Conservation (phyloP, 441 rosid species). For the Jatropha podagrica region DNA sequence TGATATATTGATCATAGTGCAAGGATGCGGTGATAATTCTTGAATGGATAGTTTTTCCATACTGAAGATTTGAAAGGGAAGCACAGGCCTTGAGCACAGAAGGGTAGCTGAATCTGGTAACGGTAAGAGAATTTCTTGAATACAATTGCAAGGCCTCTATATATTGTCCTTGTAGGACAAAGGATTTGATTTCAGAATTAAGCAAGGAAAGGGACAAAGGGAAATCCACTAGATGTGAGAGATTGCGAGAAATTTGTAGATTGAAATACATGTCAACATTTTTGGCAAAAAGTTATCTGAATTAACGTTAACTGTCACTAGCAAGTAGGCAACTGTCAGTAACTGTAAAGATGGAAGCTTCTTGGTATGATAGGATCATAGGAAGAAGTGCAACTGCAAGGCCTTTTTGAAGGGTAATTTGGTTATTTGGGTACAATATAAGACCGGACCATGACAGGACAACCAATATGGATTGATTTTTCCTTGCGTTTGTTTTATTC, state of each 20-base stretch:
- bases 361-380: too few relatives aligned
- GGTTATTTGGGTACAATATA: too few relatives aligned
- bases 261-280: constrained; percentile 43
- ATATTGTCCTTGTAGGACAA: constrained; percentile 42
- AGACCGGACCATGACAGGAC: too few relatives aligned
- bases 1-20: constrained; percentile 47
- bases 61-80: constrained; percentile 40
- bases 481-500: too few relatives aligned
- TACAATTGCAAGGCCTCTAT: constrained; percentile 50
- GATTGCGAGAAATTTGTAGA: constrained; percentile 29
- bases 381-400: too few relatives aligned
- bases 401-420: too few relatives aligned
- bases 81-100: constrained; percentile 81
- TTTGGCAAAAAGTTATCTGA: neutral
- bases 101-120: constrained; percentile 56
- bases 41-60: constrained; percentile 65
- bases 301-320: neutral
- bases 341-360: too few relatives aligned
- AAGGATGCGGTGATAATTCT: constrained; percentile 44
- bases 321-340: neutral
- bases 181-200: constrained; percentile 37
- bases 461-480: too few relatives aligned
- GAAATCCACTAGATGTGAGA: constrained; percentile 28
- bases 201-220: constrained; percentile 20
- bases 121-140: constrained; percentile 34